Evolutionary conservation across 1,139 yeast species (phyloP), one percentile per base, ranked within the genome.

Genomic region (Komagataea norvegica): DNA sequence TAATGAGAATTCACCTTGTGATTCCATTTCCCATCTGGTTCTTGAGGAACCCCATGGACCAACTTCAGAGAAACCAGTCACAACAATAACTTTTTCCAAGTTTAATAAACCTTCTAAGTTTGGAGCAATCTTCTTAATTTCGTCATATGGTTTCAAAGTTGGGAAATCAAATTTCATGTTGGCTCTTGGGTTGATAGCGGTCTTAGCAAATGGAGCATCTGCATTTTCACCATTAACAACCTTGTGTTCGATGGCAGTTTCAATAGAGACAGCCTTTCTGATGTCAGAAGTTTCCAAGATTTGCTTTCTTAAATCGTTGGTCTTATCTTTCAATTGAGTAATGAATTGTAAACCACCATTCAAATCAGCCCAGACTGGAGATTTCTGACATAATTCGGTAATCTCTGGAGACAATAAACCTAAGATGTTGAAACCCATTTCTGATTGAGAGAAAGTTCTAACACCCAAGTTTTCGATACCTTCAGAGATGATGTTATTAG

Each of bases 11-110:
- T 85, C 88, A 56, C 98, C 98, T 45, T 66, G 52, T 40, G 96
- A 86, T 70, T 91, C 98, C 95, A 91, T 91, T 67, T 91, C 97
- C 98, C 98, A 91, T 74, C 98, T 81, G 45, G 98, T 91, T 75
- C 97, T 85, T 33, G 98, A 68, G 62, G 89, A 88, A 77, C 98
- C 98, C 96, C 96, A 93, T 60, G 98, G 98, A 61, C 96, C 94
- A 53, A 91, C 97, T 70, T 91, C 98, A 49, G 96, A 73, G 70
- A 89, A 91, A 67, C 98, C 98, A 38, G 98, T 89, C 44, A 89
- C 89, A 48, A 91, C 98, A 50, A 89, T 75, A 45, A 88, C 91
- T 55, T 79, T 79, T 60, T 88, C 96, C 60, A 89, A 79, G 60
- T 91, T 96, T 54, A 91, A 72, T 76, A 91, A 72, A 43, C 96